Conservation (phyloP, 2,329 filamentous ascomycete species). For the Diaporthe citriasiana region DNA sequence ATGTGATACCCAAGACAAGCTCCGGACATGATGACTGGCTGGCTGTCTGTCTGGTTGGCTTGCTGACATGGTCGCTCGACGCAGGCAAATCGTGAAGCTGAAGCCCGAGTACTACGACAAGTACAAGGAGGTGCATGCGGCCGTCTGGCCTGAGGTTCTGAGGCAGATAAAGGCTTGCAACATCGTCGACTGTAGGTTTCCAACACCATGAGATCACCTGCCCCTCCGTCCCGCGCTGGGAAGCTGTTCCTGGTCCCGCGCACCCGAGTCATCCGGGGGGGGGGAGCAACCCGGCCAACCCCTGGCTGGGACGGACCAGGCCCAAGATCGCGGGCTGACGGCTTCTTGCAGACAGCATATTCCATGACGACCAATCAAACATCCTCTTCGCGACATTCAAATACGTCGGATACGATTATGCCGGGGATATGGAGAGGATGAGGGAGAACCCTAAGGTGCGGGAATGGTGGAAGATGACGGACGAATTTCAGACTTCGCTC, state of each 20-base stretch:
- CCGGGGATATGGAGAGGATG: conserved; percentile 83
- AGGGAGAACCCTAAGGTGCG: conserved; percentile 78
- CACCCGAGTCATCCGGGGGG: not conserved
- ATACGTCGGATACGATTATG: conserved; percentile 81
- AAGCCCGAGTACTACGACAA: conserved; percentile 75
- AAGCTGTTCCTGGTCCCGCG: conserved; percentile 5
- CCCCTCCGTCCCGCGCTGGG: not conserved
- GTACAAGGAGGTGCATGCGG: conserved; percentile 81
- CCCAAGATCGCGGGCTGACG: not conserved
- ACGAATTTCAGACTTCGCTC: conserved; percentile 78
- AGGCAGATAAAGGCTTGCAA: conserved; percentile 82
- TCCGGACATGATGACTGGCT: conserved; percentile 44
- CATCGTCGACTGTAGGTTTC: conserved; percentile 77
- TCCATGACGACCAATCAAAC: conserved; percentile 72
- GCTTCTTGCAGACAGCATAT: conserved; percentile 74
- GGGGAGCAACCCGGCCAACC: not conserved
- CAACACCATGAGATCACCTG: conserved; percentile 2
- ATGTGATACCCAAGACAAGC: conserved; percentile 16
- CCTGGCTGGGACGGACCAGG: not conserved
- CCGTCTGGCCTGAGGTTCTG: conserved; percentile 83
- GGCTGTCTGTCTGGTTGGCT: conserved; percentile 52
- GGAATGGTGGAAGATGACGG: conserved; percentile 87
- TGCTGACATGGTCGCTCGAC: conserved; percentile 62
- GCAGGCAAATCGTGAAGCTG: conserved; percentile 79
- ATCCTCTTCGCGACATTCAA: conserved; percentile 84